Conservation (phyloP, 164 flowering plant genomes). For the Saururus chinensis region DNA sequence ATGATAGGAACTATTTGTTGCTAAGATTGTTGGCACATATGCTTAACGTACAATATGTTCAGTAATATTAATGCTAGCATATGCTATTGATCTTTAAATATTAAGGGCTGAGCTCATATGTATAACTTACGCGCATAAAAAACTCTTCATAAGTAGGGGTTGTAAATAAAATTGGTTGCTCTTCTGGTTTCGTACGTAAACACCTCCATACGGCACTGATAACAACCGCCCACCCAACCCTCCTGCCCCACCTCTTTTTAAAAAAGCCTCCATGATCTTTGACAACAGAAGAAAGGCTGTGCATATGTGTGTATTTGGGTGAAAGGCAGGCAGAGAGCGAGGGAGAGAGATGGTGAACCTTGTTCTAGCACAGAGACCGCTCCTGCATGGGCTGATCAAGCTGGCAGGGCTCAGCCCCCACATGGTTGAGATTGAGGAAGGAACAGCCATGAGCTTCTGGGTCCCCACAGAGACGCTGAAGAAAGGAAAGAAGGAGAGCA, state of each 20-base stretch:
- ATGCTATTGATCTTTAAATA: too few species aligned
- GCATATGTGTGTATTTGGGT: not conserved
- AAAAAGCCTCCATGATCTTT: not conserved
- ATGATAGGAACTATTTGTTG: too few species aligned
- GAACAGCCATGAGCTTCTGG: slow-evolving; percentile 79
- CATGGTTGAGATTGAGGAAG: slow-evolving; percentile 54
- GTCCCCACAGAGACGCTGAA: slow-evolving; percentile 36
- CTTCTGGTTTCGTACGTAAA: not conserved
- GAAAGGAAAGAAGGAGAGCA: not conserved
- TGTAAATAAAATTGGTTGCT: too few species aligned
- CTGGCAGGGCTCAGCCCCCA: slow-evolving; percentile 59
- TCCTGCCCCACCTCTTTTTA: not conserved
- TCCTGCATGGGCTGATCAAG: slow-evolving; percentile 69
- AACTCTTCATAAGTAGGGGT: too few species aligned
- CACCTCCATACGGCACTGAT: not conserved
- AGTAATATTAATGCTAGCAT: too few species aligned
- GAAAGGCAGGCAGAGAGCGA: too few species aligned
- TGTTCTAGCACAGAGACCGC: slow-evolving; percentile 67
- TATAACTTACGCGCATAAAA: too few species aligned
- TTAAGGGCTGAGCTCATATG: too few species aligned
- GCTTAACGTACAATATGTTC: too few species aligned
- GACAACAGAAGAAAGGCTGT: too few species aligned
- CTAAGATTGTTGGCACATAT: too few species aligned
- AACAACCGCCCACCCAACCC: not conserved
- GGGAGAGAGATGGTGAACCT: slow-evolving; percentile 68